Evolutionary conservation across 352 stramenopile species (phyloP).

Genomic region (Pythium phragmiticola): DNA sequence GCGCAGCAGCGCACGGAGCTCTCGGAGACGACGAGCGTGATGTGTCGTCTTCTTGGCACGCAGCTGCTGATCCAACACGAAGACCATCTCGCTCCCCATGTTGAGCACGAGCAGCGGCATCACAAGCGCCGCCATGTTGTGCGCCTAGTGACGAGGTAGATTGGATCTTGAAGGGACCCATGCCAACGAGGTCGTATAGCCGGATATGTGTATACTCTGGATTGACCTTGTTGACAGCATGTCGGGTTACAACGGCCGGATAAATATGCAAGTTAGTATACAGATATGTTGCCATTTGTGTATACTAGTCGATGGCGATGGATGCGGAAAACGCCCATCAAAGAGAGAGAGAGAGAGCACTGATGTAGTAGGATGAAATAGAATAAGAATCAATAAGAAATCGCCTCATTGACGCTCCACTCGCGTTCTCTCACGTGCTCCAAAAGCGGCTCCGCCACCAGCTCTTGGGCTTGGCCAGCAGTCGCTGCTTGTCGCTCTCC

Average conservation of each 20-base stretch:
- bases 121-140: conserved; percentile 58
- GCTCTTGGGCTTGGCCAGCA: conserved; percentile 1
- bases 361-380: too few relatives aligned
- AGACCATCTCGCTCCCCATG: conserved; percentile 93
- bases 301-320: too few relatives aligned
- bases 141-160: too few relatives aligned
- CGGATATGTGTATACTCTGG: conserved; percentile 7
- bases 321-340: too few relatives aligned
- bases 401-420: too few relatives aligned
- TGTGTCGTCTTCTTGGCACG: conserved; percentile 88
- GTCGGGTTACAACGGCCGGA: too few relatives aligned
- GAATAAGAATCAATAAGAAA: too few relatives aligned
- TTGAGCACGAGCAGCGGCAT: conserved; percentile 92
- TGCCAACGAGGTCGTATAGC: not conserved
- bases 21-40: conserved; percentile 80
- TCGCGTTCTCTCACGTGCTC: too few relatives aligned
- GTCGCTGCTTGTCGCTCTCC: conserved; percentile 16
- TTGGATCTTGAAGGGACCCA: conserved; percentile 2
- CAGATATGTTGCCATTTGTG: too few relatives aligned
- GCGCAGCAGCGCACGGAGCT: conserved; percentile 87
- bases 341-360: too few relatives aligned
- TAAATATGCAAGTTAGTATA: too few relatives aligned
- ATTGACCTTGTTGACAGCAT: not conserved
- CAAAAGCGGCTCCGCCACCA: too few relatives aligned
- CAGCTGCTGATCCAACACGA: conserved; percentile 89